Conservation (phyloP, 306 rosid genomes). For the Acacia melanoxylon region DNA sequence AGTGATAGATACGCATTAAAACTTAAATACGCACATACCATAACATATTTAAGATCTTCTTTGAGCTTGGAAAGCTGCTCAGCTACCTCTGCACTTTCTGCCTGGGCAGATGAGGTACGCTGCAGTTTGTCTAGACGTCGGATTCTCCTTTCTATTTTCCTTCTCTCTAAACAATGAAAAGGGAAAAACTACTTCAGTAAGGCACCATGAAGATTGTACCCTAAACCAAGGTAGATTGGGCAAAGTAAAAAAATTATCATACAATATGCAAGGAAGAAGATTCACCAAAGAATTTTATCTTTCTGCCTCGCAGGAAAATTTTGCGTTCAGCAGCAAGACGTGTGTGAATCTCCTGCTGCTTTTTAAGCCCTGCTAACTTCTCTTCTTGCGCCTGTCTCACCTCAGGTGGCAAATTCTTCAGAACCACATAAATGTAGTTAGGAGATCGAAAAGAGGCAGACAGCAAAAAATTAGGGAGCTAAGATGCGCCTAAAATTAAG, state of each 20-base stretch:
- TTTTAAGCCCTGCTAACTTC: constrained; percentile 77
- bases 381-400: constrained; percentile 74
- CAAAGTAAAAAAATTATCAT: background rate
- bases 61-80: constrained; percentile 79
- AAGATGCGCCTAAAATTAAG: background rate
- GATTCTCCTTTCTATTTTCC: constrained; percentile 87
- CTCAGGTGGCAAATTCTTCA: constrained; percentile 69
- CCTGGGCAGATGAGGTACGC: constrained; percentile 66
- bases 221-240: background rate
- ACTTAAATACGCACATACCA: constrained; percentile 48
- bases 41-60: constrained; percentile 92
- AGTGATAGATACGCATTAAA: background rate
- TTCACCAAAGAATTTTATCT: constrained; percentile 89
- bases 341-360: constrained; percentile 89
- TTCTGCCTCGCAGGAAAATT: constrained; percentile 75
- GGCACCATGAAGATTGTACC: background rate
- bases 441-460: background rate
- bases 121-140: constrained; percentile 88
- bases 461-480: background rate
- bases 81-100: constrained; percentile 54
- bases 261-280: background rate
- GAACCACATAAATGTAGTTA: background rate
- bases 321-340: constrained; percentile 86
- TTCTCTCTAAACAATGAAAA: constrained; percentile 60
- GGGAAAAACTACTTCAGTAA: constrained; percentile 8